Evolutionary conservation across 805 yeast species (phyloP), one percentile per base, ranked within the genome.

Genomic region (Kazachstania viticola): DNA sequence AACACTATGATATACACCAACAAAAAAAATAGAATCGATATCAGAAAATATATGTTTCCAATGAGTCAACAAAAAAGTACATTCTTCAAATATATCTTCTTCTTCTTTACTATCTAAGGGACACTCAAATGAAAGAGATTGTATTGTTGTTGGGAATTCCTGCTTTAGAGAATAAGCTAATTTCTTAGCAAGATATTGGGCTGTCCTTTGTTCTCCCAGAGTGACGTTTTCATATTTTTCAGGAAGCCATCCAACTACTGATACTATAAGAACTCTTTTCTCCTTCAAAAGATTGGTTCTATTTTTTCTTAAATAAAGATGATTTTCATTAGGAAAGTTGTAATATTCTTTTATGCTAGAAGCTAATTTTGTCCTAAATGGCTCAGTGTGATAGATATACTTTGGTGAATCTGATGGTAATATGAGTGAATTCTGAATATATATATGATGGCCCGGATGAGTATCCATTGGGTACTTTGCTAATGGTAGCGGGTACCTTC

Each of bases 1-100:
- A 26, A 69, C 64, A 1, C 76, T 70, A 40, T 69, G 72, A 13
- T 73, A 70, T 36, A 66, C 69, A 0, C 76, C 64, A 1, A 65
- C 65, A 21, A 72, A 53, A 31, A 68, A 64, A 3, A 73, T 57
- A 21, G 62, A 60, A 38, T 71, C 71, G 2, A 72, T 69, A 12
- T 59, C 62, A 28, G 62, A 59, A 27, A 73, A 59, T 25, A 63
- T 60, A 11, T 61, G 51, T 28, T 61, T 49, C 77, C 78, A 73
- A 41, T 67, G 67, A 15, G 49, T 52, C 28, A 73, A 46, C 13
- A 73, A 54, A 56, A 37, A 62, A 40, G 30, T 65, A 60, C 48
- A 60, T 58, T 56, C 70, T 55, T 54, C 67, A 56, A 42, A 59
- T 40, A 57, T 62, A 9, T 57, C 46, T 22, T 49, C 49, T 2